Percentiles rank a stretch among this genome's conserved stretches.
phyloP scores from a whole-genome alignment of 23 red algal species.

The Gracilaria caudata region DNA sequence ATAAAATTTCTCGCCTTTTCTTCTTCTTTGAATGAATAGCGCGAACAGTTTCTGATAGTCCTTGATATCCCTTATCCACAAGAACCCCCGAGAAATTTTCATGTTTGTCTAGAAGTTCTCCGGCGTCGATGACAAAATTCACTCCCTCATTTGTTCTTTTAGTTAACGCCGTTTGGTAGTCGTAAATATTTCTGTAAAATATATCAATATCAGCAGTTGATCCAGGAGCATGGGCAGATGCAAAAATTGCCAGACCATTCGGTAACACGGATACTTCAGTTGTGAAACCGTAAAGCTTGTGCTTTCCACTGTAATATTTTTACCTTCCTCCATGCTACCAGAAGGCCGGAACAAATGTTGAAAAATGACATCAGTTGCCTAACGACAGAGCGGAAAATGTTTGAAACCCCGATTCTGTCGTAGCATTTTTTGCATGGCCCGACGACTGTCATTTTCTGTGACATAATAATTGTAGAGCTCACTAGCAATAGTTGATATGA shows the following conservation, averaged over 20 bases:
- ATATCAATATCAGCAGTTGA: background rate
- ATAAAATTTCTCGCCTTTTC: no score
- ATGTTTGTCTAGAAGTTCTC: no score
- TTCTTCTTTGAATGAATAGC: no score
- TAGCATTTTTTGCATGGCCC: background rate
- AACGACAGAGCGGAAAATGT: background rate
- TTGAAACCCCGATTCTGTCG: background rate
- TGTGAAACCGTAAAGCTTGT: background rate
- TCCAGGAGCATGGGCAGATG: background rate
- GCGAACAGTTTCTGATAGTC: no score
- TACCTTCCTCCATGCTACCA: constrained; percentile 8
- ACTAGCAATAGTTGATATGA: background rate
- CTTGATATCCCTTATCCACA: no score
- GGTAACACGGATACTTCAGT: background rate
- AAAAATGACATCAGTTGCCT: constrained; percentile 23
- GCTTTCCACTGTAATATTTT: constrained; percentile 28
- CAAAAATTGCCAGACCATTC: background rate
- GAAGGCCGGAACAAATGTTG: constrained; percentile 11
- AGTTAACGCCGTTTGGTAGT: no score
- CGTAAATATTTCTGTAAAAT: background rate
- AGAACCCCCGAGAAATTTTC: no score
- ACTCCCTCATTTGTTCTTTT: no score
- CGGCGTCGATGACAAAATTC: no score
- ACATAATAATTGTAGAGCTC: constrained; percentile 2
- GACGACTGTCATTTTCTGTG: background rate